Conservation (phyloP, 192 early-diverging fungal genomes). For the Coemansia sp. region DNA sequence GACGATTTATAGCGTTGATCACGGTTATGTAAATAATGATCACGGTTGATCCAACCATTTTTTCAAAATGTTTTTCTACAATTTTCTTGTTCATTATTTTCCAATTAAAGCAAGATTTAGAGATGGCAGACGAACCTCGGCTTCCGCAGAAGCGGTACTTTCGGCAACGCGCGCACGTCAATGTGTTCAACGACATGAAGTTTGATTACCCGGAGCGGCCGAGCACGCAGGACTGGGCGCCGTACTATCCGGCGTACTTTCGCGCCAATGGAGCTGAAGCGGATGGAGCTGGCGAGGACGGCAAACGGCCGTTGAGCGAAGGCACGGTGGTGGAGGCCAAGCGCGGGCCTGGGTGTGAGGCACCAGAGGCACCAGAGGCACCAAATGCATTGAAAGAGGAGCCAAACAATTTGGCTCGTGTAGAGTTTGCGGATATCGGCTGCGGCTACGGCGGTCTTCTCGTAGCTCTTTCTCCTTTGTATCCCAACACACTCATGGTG, state of each 20-base stretch:
- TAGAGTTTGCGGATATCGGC: constrained; percentile 98
- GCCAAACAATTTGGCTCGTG: constrained; percentile 21
- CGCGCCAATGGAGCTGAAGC: no score
- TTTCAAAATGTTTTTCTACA: not conserved
- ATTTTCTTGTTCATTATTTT: constrained; percentile 8
- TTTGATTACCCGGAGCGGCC: constrained; percentile 87
- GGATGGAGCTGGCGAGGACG: no score
- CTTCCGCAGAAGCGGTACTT: constrained; percentile 78
- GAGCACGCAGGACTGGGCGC: constrained; percentile 84
- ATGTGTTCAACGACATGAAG: constrained; percentile 94
- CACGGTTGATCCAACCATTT: not conserved
- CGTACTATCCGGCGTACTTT: constrained; percentile 75
- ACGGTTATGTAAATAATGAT: no score
- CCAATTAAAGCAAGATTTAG: not conserved
- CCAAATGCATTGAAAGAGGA: not conserved
- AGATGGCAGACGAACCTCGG: constrained; percentile 17
- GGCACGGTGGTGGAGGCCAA: constrained; percentile 10
- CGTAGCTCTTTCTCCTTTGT: constrained; percentile 84
- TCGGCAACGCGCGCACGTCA: constrained; percentile 92
- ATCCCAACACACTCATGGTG: constrained; percentile 88
- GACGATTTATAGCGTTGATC: no score
- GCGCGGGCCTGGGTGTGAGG: constrained; percentile 21
- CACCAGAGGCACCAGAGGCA: constrained; percentile 1
- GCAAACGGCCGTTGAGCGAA: constrained; percentile 12
- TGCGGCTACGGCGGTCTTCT: constrained; percentile 97